Evolutionary conservation across 2,329 filamentous ascomycete genomes (phyloP), one percentile per base, ranked within the genome.

Genomic region (Mycosphaerella sp.): DNA sequence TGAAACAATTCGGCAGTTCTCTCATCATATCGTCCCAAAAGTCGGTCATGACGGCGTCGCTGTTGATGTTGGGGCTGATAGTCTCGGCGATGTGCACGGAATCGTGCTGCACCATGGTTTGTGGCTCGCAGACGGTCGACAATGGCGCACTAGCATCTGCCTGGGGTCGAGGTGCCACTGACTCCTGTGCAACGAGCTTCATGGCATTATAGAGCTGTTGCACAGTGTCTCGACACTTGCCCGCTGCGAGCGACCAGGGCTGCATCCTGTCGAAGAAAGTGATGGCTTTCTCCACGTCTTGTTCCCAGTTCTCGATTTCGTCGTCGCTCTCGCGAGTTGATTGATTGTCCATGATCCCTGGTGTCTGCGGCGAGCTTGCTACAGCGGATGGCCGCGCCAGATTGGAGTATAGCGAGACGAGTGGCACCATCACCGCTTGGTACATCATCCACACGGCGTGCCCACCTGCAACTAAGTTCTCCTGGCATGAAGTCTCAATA

Each of bases 401-500:
- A 5, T 63, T 56, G 1, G 65, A 62, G 67, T 89, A 89, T 10
- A 91, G 75, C 21, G 81, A 85, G 9, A 92, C 80, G 1, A 92
- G 78, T 0, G 87, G 87, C 7, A 91, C 83, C 83, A 91, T 87
- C 59, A 82, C 82, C 0, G 87, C 86, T 68, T 91, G 87, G 71
- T 89, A 91, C 55, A 88, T 79, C 70, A 89, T 85, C 86, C 86
- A 90, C 2, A 87, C 86, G 0, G 84, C 87, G 67, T 89, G 88
- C 87, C 86, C 91, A 7, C 86, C 86, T 0, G 82, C 82, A 73
- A 91, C 87, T 65, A 89, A 82, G 66, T 88, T 87, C 44, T 82
- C 80, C 44, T 80, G 80, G 73, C 85, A 89, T 58, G 86, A 85
- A 21, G 77, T 74, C 9, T 82, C 78, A 58, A 91, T 88, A 56